Evolutionary conservation across 2,329 filamentous ascomycete species (phyloP).

Genomic region (Phoma sp.): DNA sequence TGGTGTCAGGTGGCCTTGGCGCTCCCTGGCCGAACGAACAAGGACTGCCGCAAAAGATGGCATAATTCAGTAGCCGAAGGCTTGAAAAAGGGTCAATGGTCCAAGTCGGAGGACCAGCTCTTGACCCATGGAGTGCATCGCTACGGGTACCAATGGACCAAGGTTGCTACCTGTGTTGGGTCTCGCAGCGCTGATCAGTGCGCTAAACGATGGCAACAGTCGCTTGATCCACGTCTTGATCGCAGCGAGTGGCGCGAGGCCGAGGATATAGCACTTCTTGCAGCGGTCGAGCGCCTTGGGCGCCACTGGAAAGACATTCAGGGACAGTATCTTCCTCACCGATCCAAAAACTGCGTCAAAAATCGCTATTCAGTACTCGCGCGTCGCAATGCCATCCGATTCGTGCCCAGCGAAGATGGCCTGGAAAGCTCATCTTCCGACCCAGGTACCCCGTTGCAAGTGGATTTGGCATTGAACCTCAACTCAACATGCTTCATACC

Average conservation of each 20-base stretch:
- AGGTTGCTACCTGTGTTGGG: constrained; percentile 49
- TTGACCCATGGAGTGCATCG: constrained; percentile 44
- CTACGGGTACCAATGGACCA: constrained; percentile 51
- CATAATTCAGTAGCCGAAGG: constrained; percentile 47
- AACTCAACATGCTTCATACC: background rate
- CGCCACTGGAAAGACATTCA: constrained; percentile 50
- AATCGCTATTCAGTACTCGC: constrained; percentile 40
- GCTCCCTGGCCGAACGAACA: constrained; percentile 51
- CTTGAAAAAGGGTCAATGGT: constrained; percentile 52
- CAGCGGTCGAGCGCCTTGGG: constrained; percentile 29
- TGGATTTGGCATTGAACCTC: background rate
- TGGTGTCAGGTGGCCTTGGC: constrained; percentile 47
- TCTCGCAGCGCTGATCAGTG: constrained; percentile 53
- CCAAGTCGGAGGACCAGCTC: constrained; percentile 43
- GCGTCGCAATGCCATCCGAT: background rate
- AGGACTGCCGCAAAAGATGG: constrained; percentile 55
- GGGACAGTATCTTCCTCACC: constrained; percentile 40
- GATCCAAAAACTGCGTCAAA: constrained; percentile 49
- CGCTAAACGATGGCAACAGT: constrained; percentile 56
- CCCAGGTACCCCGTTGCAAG: constrained; percentile 3
- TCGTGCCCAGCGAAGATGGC: constrained; percentile 3
- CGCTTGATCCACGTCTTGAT: constrained; percentile 51
- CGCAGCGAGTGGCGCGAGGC: constrained; percentile 47
- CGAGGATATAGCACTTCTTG: constrained; percentile 35
- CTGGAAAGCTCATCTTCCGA: constrained; percentile 7